phyloP scores from a whole-genome alignment of 345 rosid genomes.

The Eutrema heterophyllum region DNA sequence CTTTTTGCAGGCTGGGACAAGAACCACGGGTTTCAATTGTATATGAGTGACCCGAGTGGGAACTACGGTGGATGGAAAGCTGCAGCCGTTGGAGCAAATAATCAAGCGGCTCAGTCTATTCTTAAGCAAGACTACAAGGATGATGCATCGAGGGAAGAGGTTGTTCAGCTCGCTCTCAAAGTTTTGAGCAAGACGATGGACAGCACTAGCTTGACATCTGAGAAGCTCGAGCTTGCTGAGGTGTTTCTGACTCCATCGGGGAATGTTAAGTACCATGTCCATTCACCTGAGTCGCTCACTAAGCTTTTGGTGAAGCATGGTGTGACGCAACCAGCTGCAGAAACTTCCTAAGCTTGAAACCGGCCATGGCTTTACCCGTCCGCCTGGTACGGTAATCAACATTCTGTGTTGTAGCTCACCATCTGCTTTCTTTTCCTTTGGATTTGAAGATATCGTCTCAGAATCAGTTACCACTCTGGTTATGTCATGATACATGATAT shows the following conservation, averaged over 20 bases:
- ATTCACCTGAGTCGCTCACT: slow-evolving; percentile 61
- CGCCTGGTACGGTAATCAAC: neutral
- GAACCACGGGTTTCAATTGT: slow-evolving; percentile 78
- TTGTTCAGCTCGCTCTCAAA: slow-evolving; percentile 76
- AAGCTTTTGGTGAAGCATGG: slow-evolving; percentile 41
- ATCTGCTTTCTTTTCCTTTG: neutral
- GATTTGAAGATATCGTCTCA: neutral
- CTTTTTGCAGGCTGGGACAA: slow-evolving; percentile 93
- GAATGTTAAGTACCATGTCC: slow-evolving; percentile 75
- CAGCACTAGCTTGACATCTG: slow-evolving; percentile 85
- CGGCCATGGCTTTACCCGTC: neutral
- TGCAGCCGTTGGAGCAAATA: slow-evolving; percentile 82
- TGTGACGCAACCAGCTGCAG: slow-evolving; percentile 13
- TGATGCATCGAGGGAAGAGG: slow-evolving; percentile 47
- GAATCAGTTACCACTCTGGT: neutral
- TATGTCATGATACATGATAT: neutral
- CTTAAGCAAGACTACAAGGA: slow-evolving; percentile 32
- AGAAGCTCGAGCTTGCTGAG: slow-evolving; percentile 85
- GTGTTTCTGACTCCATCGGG: slow-evolving; percentile 69
- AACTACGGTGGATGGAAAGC: slow-evolving; percentile 94
- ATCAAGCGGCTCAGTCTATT: slow-evolving; percentile 93
- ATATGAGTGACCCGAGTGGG: slow-evolving; percentile 93
- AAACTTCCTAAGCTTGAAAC: neutral
- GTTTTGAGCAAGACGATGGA: slow-evolving; percentile 94
- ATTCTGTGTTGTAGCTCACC: slow-evolving; percentile 6